Base-by-base conservation (phyloP, 768 basidiomycete genomes). In the Suillus lakei region DNA sequence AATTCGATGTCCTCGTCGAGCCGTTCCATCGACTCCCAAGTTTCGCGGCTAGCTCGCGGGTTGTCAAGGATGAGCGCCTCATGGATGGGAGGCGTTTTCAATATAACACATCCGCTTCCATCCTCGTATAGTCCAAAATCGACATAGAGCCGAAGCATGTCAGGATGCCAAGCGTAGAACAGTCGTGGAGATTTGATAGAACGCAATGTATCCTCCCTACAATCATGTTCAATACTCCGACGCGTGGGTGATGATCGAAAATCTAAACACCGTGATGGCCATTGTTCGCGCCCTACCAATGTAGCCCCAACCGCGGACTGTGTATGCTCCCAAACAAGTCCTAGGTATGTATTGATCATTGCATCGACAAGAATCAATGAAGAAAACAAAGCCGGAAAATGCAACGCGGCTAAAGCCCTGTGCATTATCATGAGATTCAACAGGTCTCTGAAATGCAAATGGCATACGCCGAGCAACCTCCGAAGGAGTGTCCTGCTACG, bases 401-500 rank as follows among this genome's bases (percentile, higher is more conserved):
- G 80, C 30, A 88, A 69, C 2, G 92, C 91, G 1, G 88, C 91
- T 53, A 88, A 84, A n/a, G 85, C 74, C 18, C 90, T 93, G 67
- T 18, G n/a, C n/a, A 30, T n/a, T 7, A 34, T 50, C 32, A 66
- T 68, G 21, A 66, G 53, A 28, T 43, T 30, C 36, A 61, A 26
- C 12, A 4, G 32, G 16, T 21, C 28, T 39, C 26, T 62, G 26
- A 21, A 32, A 63, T 13, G 66, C 39, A 60, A 62, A 63, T 16
- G 62, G 81, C 91, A 72, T 72, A 93, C 88, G 86, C 82, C 1
- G 88, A 87, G 71, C 88, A 90, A 4, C 91, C 95, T 30, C 95
- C 93, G 61, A 93, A 88, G 0, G 93, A 95, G 72, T 98, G 96
- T 0, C 93, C 95, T 4, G 95, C 79, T 5, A 81, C 87, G 30